phyloP scores from a whole-genome alignment of 2,329 filamentous ascomycete genomes.

The Neoascochyta sp. region DNA sequence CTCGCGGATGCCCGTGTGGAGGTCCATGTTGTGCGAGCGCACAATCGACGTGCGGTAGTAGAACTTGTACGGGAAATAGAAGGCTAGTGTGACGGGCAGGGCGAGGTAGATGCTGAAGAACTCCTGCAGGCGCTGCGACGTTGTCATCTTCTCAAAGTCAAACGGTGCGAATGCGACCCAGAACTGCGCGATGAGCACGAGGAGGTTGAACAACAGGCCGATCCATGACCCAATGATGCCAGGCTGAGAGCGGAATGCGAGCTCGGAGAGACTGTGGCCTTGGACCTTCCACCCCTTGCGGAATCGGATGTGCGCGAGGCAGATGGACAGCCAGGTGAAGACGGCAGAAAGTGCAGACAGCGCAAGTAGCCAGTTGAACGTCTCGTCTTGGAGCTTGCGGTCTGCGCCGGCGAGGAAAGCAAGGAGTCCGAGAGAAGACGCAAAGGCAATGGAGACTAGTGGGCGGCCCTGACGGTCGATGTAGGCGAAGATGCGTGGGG shows the following conservation, averaged over 20 bases:
- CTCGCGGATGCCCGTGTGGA: conserved; percentile 80
- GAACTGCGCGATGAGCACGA: conserved; percentile 80
- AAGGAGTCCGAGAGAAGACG: conserved; percentile 57
- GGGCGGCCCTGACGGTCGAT: conserved; percentile 61
- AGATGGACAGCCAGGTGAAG: conserved; percentile 72
- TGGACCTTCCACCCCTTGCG: conserved; percentile 58
- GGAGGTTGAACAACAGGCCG: conserved; percentile 69
- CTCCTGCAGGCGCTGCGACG: conserved; percentile 51
- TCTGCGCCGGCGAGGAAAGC: conserved; percentile 53
- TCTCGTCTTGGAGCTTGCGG: conserved; percentile 38
- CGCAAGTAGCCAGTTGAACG: conserved; percentile 65
- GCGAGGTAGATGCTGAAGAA: conserved; percentile 75
- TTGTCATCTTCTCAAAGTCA: conserved; percentile 48
- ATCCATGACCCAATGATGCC: conserved; percentile 78
- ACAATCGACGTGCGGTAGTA: conserved; percentile 68
- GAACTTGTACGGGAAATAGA: conserved; percentile 73
- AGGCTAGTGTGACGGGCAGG: conserved; percentile 62
- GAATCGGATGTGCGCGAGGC: conserved; percentile 61
- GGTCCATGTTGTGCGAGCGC: conserved; percentile 70
- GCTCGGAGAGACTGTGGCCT: conserved; percentile 64
- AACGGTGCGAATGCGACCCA: conserved; percentile 82
- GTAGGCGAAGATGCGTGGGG: conserved; percentile 56
- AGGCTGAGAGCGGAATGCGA: conserved; percentile 77
- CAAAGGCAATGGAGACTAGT: conserved; percentile 51
- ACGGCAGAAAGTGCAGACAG: conserved; percentile 70